Conservation (phyloP, 2,329 filamentous ascomycete species). For the Pseudocercospora fijiensis region DNA sequence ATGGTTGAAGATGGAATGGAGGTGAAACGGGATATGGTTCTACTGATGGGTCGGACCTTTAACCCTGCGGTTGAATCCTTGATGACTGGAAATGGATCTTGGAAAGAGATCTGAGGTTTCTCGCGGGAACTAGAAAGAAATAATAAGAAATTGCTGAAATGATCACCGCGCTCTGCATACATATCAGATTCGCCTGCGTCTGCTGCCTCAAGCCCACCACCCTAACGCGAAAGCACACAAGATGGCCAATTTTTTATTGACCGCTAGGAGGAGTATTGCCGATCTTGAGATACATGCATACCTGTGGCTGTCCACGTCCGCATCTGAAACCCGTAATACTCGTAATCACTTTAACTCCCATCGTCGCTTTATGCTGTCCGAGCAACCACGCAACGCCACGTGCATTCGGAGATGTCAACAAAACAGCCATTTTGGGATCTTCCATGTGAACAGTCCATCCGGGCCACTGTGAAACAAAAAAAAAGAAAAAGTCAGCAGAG, state of each 20-base stretch:
- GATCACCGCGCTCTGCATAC: too few relatives aligned
- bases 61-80: constrained; percentile 50
- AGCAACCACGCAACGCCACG: neutral
- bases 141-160: constrained; percentile 40
- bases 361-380: neutral
- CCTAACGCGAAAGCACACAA: neutral
- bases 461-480: neutral
- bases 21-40: constrained; percentile 44
- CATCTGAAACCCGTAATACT: constrained; percentile 4
- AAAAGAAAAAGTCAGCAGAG: neutral
- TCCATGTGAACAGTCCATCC: too few relatives aligned
- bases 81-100: constrained; percentile 52
- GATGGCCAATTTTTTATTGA: neutral
- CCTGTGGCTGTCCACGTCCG: neutral
- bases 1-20: neutral
- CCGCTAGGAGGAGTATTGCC: neutral
- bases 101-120: constrained; percentile 50
- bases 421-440: neutral
- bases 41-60: constrained; percentile 52
- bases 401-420: neutral
- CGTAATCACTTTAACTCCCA: neutral
- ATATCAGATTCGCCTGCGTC: too few relatives aligned
- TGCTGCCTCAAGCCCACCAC: neutral
- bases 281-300: neutral
- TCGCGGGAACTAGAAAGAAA: constrained; percentile 45